Conservation (phyloP, 345 rosid genomes). For the Euphorbia pulcherrima region DNA sequence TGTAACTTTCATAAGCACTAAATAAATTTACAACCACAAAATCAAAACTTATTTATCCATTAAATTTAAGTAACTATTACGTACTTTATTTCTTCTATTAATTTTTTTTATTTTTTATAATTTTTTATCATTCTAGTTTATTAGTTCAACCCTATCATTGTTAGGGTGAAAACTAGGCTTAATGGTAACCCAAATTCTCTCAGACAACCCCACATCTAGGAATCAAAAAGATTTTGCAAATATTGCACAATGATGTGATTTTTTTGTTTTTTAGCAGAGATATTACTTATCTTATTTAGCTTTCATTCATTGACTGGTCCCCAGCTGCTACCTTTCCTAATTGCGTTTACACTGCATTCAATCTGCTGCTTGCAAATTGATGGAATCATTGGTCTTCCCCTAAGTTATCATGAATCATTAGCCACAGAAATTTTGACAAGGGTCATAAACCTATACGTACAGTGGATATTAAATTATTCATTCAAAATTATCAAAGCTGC, state of each 20-base stretch:
- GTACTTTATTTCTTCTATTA: no score
- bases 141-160: no score
- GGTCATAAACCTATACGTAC: neutral
- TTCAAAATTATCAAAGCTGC: no score
- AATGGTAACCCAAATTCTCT: slow-evolving; percentile 10
- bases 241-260: slow-evolving; percentile 18
- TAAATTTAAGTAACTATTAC: no score
- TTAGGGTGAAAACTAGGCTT: no score
- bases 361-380: neutral
- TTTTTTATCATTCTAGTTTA: no score
- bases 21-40: no score
- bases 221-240: slow-evolving; percentile 36
- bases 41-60: no score
- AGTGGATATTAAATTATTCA: neutral
- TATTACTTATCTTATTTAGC: neutral
- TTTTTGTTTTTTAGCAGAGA: slow-evolving; percentile 20
- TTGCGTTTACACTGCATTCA: neutral
- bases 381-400: neutral
- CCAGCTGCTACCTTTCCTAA: slow-evolving; percentile 13
- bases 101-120: no score
- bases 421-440: neutral
- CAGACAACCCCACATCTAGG: slow-evolving; percentile 35
- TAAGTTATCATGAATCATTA: neutral
- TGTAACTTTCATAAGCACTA: no score
- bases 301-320: slow-evolving; percentile 18